phyloP scores from a whole-genome alignment of 2,329 filamentous ascomycete genomes.

The Torrubiella hemipterigena region DNA sequence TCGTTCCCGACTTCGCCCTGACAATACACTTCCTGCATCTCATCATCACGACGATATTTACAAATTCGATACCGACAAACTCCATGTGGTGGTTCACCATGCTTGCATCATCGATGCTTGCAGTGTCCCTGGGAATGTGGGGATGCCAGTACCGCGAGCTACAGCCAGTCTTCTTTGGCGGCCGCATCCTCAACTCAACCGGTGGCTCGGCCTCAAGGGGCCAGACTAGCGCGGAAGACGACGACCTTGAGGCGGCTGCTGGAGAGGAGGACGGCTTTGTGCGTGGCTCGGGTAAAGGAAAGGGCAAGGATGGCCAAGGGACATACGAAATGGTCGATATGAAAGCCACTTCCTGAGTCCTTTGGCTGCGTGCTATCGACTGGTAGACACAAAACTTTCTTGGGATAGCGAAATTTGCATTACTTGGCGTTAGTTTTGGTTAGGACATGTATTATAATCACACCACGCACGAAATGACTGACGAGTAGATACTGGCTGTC shows the following conservation, averaged over 20 bases:
- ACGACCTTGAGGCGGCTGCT: constrained; percentile 16
- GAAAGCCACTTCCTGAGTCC: constrained; percentile 16
- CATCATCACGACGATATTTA: constrained; percentile 65
- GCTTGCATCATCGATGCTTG: constrained; percentile 30
- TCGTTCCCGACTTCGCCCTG: constrained; percentile 87
- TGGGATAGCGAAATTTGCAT: constrained; percentile 19
- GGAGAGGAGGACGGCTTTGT: constrained; percentile 40
- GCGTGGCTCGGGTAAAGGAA: constrained; percentile 36
- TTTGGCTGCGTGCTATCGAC: too few relatives aligned
- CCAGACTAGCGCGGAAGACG: constrained; percentile 12
- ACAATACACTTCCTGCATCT: constrained; percentile 81
- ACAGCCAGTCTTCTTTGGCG: constrained; percentile 74
- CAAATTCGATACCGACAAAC: constrained; percentile 62
- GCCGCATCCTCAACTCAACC: constrained; percentile 20
- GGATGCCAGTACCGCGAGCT: constrained; percentile 85
- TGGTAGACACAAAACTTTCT: constrained; percentile 9
- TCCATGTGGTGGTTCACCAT: constrained; percentile 74
- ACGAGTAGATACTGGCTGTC: too few relatives aligned
- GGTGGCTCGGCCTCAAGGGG: constrained; percentile 4
- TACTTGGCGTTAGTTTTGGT: constrained; percentile 19
- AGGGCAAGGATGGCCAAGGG: constrained; percentile 40
- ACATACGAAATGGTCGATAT: constrained; percentile 57
- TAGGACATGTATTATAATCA: too few relatives aligned
- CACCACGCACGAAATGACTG: too few relatives aligned
- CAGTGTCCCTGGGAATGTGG: constrained; percentile 65